Evolutionary conservation across 1,284 basidiomycete species (phyloP).

Genomic region (Clitocybe nebularis): DNA sequence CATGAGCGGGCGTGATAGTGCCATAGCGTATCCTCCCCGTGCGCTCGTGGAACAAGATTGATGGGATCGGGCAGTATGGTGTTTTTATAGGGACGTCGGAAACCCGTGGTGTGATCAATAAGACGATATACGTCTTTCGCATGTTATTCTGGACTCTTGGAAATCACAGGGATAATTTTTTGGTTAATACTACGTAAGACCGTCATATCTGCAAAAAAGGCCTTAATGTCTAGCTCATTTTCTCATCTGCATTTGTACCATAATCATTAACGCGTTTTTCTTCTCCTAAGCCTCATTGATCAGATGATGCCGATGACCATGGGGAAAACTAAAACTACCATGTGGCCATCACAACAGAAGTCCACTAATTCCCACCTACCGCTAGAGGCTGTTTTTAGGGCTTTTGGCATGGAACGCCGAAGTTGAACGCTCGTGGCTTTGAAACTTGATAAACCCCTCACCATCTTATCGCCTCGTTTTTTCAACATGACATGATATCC

Average conservation of each 20-base stretch:
- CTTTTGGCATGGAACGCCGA: too few relatives aligned
- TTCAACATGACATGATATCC: not conserved
- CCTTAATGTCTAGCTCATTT: not conserved
- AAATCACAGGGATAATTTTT: conserved; percentile 14
- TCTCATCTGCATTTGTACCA: not conserved
- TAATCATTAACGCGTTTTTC: not conserved
- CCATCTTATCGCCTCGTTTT: not conserved
- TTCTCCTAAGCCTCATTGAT: not conserved
- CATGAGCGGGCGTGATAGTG: conserved; percentile 17
- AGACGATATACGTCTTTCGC: conserved; percentile 11
- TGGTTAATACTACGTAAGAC: not conserved
- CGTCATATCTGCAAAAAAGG: not conserved
- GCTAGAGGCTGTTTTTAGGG: too few relatives aligned
- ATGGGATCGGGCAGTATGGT: conserved; percentile 2
- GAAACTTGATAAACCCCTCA: not conserved
- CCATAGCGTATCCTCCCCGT: conserved; percentile 27
- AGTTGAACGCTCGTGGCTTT: too few relatives aligned
- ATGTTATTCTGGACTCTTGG: conserved; percentile 10
- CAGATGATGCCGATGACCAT: not conserved
- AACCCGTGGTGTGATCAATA: conserved; percentile 14
- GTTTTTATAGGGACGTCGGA: conserved; percentile 8
- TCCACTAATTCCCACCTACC: too few relatives aligned
- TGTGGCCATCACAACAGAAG: too few relatives aligned
- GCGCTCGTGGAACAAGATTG: conserved; percentile 17
- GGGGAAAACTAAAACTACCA: not conserved